Evolutionary conservation across 306 rosid genomes (phyloP).

Genomic region (Phaseolus lunatus): DNA sequence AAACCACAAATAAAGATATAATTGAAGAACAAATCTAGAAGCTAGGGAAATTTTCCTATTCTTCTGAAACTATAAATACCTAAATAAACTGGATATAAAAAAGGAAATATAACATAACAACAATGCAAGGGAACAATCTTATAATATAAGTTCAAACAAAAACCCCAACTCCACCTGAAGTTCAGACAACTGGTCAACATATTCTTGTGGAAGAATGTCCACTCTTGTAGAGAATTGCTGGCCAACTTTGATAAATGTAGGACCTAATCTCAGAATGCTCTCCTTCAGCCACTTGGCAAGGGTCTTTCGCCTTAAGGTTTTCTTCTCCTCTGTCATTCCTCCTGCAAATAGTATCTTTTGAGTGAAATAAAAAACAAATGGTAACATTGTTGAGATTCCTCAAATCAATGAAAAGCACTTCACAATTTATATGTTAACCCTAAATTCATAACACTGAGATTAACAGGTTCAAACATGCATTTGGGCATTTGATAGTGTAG

Average conservation of each 20-base stretch:
- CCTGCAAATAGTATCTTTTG: slow-evolving; percentile 55
- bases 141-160: slow-evolving; percentile 26
- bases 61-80: slow-evolving; percentile 18
- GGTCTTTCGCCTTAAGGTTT: slow-evolving; percentile 71
- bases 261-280: slow-evolving; percentile 95
- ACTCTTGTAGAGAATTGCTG: slow-evolving; percentile 99
- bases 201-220: slow-evolving; percentile 97
- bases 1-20: slow-evolving; percentile 20
- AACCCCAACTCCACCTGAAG: slow-evolving; percentile 75
- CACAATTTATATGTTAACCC: background rate
- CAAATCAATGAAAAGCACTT: slow-evolving; percentile 31
- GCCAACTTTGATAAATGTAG: slow-evolving; percentile 97
- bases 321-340: slow-evolving; percentile 91
- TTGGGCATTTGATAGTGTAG: background rate
- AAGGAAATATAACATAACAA: slow-evolving; percentile 37
- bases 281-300: slow-evolving; percentile 99
- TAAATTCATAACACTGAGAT: background rate
- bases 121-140: slow-evolving; percentile 20
- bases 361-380: slow-evolving; percentile 29
- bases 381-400: slow-evolving; percentile 19
- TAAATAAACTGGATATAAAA: background rate
- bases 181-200: slow-evolving; percentile 95
- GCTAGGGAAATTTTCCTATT: background rate
- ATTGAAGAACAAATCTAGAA: slow-evolving; percentile 4
- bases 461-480: background rate